Evolutionary conservation across 306 rosid species (phyloP).

Genomic region (Hylodesmum podocarpum): DNA sequence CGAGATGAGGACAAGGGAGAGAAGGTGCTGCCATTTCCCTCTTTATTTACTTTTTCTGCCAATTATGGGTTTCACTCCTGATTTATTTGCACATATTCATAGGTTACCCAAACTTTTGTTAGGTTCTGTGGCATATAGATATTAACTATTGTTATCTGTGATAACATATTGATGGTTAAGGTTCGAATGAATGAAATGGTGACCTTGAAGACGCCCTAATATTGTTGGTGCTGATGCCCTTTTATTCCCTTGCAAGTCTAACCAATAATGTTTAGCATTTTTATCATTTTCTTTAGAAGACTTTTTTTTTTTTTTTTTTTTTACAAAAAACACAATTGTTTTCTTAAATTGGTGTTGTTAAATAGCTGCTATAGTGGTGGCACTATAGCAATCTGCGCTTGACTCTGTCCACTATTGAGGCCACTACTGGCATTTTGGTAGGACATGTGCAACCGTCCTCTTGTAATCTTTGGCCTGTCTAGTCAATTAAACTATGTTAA

Average conservation of each 20-base stretch:
- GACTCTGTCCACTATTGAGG: too few species aligned
- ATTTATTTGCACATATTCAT: neutral
- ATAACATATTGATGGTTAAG: neutral
- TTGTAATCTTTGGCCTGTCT: too few species aligned
- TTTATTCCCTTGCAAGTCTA: neutral
- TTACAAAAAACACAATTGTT: neutral
- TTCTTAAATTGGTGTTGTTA: too few species aligned
- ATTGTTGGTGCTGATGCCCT: neutral
- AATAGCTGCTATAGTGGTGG: too few species aligned
- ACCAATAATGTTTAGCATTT: neutral
- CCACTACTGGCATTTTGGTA: too few species aligned
- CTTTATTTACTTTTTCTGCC: neutral
- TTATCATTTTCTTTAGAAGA: neutral
- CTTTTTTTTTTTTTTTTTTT: too few species aligned
- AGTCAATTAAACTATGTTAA: too few species aligned
- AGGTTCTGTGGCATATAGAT: neutral
- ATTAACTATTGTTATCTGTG: neutral
- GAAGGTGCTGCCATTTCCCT: slow-evolving; percentile 47
- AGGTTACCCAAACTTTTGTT: neutral
- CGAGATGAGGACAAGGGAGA: slow-evolving; percentile 88
- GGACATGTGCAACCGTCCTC: too few species aligned
- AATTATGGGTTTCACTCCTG: neutral
- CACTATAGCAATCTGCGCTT: too few species aligned
- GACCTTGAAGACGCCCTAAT: too few species aligned
- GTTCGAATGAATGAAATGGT: neutral